Evolutionary conservation across 768 basidiomycete genomes (phyloP), one percentile per base, ranked within the genome.

Genomic region (Cystofilobasidium capitatum): DNA sequence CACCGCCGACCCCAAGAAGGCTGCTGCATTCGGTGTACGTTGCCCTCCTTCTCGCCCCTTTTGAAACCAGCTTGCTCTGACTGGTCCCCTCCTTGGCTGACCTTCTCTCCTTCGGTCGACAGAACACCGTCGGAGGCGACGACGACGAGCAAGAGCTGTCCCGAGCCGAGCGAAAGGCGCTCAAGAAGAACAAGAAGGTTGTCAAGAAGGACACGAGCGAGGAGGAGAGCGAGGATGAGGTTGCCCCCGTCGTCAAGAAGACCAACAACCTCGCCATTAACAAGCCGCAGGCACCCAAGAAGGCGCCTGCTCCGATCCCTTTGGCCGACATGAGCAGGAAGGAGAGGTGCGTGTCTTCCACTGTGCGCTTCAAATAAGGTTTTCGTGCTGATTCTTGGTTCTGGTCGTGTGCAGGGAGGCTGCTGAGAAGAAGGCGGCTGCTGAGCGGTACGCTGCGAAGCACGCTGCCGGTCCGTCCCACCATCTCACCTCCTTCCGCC

Each of bases 401-500:
- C 88, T 85, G 69, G 64, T 3, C 36, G 8, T 6, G 42, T 3
- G 12, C 70, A 92, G 92, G 71, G 93, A 96, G 75, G 86, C 85
- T 74, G 91, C 92, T 75, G 91, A 93, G 78, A 92, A 91, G 80
- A 82, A 88, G 73, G 91, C 91, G 0, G 89, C 91, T 1, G 84
- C 89, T 74, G 89, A 91, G 33, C 80, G 83, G 31, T 94, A 94
- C 76, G 86, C 86, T 86, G 90, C 93, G 83, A 87, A 88, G n/a
- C 77, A 78, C 65, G 77, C 77, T 17, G 73, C 72, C 58, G 76
- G 76, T 75, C 22, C 66, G 75, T 68, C 47, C 31, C 16, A 5
- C 67, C 33, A 0, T n/a, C 70, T 17, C 22, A 1, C 22, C 29
- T 10, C 64, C 35, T 39, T 14, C 16, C 40, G 9, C 2, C 16